phyloP scores from a whole-genome alignment of 2,329 filamentous ascomycete genomes.

The Nothophoma quercina region DNA sequence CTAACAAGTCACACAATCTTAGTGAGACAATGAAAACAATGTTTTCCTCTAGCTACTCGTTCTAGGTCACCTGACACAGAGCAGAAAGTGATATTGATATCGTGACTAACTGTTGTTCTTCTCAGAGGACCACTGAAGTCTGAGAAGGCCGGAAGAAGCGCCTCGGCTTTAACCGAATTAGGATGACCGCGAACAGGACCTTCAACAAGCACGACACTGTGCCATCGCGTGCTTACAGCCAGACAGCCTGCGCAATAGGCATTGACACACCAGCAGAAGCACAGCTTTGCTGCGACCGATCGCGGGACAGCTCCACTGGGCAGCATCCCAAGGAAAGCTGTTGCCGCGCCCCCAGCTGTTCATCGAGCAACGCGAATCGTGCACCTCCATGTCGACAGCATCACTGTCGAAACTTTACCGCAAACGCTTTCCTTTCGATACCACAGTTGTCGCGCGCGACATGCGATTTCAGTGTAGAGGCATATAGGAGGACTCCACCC shows the following conservation, averaged over 20 bases:
- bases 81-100: no score
- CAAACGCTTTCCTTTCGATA: conserved; percentile 1
- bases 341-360: conserved; percentile 15
- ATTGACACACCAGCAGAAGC: neutral
- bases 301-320: conserved; percentile 1
- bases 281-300: neutral
- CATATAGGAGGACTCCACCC: conserved; percentile 19
- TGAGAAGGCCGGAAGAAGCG: conserved; percentile 2
- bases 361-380: conserved; percentile 17
- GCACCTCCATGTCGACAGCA: conserved; percentile 27
- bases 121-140: no score
- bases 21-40: no score
- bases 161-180: conserved; percentile 19
- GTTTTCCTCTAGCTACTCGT: no score
- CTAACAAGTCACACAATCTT: no score
- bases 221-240: conserved; percentile 4
- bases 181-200: conserved; percentile 12
- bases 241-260: conserved; percentile 11
- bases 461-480: conserved; percentile 20
- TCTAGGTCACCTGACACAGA: no score
- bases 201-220: conserved; percentile 7
- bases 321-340: neutral
- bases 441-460: conserved; percentile 17
- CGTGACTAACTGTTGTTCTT: no score
- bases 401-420: conserved; percentile 8